phyloP scores from a whole-genome alignment of 129 eudicot genomes.

The Ambrosia trifida region DNA sequence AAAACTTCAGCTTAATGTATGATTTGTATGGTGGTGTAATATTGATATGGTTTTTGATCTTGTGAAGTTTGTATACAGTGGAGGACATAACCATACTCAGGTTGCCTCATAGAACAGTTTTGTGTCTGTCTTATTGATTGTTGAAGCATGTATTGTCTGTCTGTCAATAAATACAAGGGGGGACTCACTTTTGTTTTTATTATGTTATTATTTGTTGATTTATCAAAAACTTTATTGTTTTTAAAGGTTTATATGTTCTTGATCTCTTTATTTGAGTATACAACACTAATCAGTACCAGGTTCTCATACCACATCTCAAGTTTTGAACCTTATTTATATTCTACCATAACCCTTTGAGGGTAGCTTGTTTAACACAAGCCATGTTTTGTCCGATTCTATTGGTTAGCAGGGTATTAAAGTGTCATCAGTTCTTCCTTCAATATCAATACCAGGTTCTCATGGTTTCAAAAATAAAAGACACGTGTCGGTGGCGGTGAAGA shows the following conservation, averaged over 20 bases:
- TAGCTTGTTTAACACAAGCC: too few relatives aligned
- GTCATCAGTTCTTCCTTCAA: too few relatives aligned
- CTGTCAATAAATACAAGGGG: conserved; percentile 9
- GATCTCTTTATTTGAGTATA: too few relatives aligned
- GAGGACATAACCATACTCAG: conserved; percentile 44
- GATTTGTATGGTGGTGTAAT: conserved; percentile 42
- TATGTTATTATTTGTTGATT: neutral
- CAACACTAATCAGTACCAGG: too few relatives aligned
- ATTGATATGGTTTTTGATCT: conserved; percentile 13
- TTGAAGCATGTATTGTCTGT: conserved; percentile 19
- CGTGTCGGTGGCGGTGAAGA: too few relatives aligned
- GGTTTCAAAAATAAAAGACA: too few relatives aligned
- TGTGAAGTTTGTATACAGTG: conserved; percentile 45
- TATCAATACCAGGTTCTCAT: too few relatives aligned
- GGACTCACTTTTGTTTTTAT: neutral
- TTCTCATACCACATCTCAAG: too few relatives aligned
- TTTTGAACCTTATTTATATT: too few relatives aligned
- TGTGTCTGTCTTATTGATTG: conserved; percentile 34
- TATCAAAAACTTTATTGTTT: neutral
- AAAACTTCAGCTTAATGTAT: conserved; percentile 27
- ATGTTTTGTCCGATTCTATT: too few relatives aligned
- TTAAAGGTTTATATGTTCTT: neutral
- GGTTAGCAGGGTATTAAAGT: too few relatives aligned
- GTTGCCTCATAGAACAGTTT: conserved; percentile 40
- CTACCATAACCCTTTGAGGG: too few relatives aligned